phyloP scores from a whole-genome alignment of 352 stramenopile genomes.

The Aphanomyces astaci region DNA sequence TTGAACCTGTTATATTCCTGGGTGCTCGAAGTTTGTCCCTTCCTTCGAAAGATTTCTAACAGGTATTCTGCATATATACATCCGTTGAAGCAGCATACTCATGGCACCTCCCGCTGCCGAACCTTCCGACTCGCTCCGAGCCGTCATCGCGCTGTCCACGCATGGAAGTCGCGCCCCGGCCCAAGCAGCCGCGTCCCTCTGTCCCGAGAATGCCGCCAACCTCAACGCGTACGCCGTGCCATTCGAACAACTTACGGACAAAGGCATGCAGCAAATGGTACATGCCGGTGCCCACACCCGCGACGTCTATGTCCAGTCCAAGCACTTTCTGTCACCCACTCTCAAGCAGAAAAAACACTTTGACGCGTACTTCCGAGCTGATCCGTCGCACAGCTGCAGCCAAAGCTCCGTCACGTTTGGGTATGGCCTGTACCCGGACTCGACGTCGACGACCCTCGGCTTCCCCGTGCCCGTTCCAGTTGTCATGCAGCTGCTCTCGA shows the following conservation, averaged over 20 bases:
- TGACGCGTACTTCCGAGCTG: constrained; percentile 76
- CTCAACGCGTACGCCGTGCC: constrained; percentile 69
- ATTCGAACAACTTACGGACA: constrained; percentile 70
- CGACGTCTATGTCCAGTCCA: constrained; percentile 55
- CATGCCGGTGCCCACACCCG: constrained; percentile 60
- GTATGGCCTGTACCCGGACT: constrained; percentile 72
- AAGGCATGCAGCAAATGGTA: constrained; percentile 72
- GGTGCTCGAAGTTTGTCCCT: neutral
- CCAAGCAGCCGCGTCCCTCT: constrained; percentile 43
- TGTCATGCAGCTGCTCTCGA: constrained; percentile 75
- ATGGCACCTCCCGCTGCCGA: neutral
- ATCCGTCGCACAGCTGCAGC: constrained; percentile 66
- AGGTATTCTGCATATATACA: too few relatives aligned
- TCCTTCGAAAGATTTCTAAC: neutral
- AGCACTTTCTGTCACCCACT: constrained; percentile 57
- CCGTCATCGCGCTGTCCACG: constrained; percentile 65
- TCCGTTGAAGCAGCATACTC: too few relatives aligned
- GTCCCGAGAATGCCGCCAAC: constrained; percentile 58
- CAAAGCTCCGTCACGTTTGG: constrained; percentile 66
- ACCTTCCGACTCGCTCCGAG: constrained; percentile 38
- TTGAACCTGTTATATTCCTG: neutral
- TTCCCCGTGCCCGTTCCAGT: constrained; percentile 70
- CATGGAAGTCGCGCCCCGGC: constrained; percentile 74
- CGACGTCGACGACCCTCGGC: constrained; percentile 43
- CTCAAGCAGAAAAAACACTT: constrained; percentile 73